Base-by-base conservation (phyloP, 2,329 filamentous ascomycete species). In the Fusarium metavorans region DNA sequence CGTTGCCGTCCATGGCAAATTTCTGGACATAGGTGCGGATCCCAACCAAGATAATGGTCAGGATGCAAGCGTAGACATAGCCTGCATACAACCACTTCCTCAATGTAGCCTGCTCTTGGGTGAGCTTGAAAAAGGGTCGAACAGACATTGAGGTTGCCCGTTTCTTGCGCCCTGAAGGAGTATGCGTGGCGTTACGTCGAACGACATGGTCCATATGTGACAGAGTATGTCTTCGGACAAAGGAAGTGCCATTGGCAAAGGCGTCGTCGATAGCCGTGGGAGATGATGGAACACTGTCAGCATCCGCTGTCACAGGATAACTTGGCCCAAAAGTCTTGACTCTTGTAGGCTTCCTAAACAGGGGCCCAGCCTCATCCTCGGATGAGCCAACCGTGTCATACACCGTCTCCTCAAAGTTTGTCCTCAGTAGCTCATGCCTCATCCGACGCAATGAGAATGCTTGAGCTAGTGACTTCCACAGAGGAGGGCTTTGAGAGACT, bases 51-150 rank as follows among this genome's bases (percentile, higher is more conserved):
- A 97, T 90, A 35, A 94, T 89, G 1, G 85, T 78, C 10, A 92
- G 62, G 9, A 97, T 90, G 57, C 90, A 88, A 1, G 87, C 68
- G 81, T 98, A 98, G 20, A 95, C 91, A 79, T 94, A 97, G 0
- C 85, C 82, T 3, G 97, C 95, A 80, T 98, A 98, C 0, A 93
- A 75, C 92, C 94, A 97, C 82, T 95, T 97, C 45, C 95, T 89
- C 13, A 91, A 81, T 6, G 87, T 86, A 2, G 95, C 95, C 85
- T 98, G 94, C 16, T 89, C 87, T 37, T 93, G 89, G 0, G 96
- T 98, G 57, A 98, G 87, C 4, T 92, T 91, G 73, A 97, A 90
- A 79, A 95, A 97, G 1, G 94, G 91, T 32, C 92, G 90, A 35
- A 94, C 82, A 35, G 89, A 91, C 14, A 89, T 86, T 1, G 92